Evolutionary conservation across 1,139 yeast species (phyloP).

Genomic region (Diutina catenulata): DNA sequence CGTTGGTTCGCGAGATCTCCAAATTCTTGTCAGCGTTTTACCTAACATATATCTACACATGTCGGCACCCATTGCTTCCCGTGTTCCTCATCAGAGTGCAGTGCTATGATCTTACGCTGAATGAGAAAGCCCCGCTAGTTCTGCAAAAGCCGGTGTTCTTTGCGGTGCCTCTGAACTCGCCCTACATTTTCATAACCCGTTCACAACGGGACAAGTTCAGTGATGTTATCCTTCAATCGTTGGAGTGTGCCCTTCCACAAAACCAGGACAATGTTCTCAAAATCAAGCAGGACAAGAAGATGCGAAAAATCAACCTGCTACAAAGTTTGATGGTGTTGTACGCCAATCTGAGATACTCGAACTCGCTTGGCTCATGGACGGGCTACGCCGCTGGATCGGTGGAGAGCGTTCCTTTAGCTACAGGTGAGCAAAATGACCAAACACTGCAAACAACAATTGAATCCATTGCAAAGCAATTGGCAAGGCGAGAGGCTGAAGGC

Average conservation of each 20-base stretch:
- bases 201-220: constrained; percentile 13
- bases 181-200: constrained; percentile 35
- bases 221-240: constrained; percentile 45
- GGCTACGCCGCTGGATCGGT: constrained; percentile 55
- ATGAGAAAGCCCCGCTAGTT: constrained; percentile 24
- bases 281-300: neutral
- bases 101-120: constrained; percentile 41
- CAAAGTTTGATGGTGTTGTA: constrained; percentile 43
- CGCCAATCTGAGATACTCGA: constrained; percentile 49
- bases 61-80: constrained; percentile 53
- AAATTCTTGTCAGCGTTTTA: constrained; percentile 17
- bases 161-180: constrained; percentile 58
- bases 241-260: constrained; percentile 41
- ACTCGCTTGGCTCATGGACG: constrained; percentile 57
- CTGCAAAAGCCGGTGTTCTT: constrained; percentile 52
- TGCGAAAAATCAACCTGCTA: constrained; percentile 27
- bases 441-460: neutral
- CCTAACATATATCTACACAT: constrained; percentile 52
- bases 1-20: constrained; percentile 35
- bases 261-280: constrained; percentile 18
- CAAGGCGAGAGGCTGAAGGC: neutral
- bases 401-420: constrained; percentile 47
- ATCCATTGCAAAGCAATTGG: constrained; percentile 7
- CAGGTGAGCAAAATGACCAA: constrained; percentile 9
- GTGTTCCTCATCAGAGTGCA: constrained; percentile 53